These are phyloP conservation scores for Dalbergia cultrata DNA, from an alignment of 306 rosid species.

Conservation along the genomic window DNA sequence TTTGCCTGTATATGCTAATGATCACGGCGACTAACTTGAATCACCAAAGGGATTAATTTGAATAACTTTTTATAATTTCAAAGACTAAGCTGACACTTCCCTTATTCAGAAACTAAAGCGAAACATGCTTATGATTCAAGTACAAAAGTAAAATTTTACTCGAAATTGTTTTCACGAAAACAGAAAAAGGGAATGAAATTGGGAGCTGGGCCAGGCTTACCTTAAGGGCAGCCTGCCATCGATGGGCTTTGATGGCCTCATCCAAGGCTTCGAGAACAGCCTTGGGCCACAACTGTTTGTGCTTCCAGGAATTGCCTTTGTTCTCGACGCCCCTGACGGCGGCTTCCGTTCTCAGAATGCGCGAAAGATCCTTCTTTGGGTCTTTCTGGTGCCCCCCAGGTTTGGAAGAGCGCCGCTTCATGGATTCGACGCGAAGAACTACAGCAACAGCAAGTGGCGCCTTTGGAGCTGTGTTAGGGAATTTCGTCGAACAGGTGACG, in stretches of 20 bases:
- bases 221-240: conserved; percentile 77
- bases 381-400: conserved; percentile 62
- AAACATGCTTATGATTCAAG: too few relatives aligned
- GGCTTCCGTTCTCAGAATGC: conserved; percentile 85
- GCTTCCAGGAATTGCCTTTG: conserved; percentile 72
- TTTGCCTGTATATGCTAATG: too few relatives aligned
- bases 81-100: too few relatives aligned
- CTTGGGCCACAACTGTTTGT: conserved; percentile 80
- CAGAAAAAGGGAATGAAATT: not conserved
- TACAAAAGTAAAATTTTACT: too few relatives aligned
- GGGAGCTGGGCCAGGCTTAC: conserved; percentile 34
- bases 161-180: not conserved
- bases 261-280: conserved; percentile 85
- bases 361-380: conserved; percentile 71
- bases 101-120: too few relatives aligned
- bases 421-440: conserved; percentile 38
- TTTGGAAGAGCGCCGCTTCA: conserved; percentile 55
- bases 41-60: too few relatives aligned
- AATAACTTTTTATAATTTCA: too few relatives aligned
- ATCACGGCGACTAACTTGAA: too few relatives aligned
- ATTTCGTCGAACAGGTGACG: conserved; percentile 45
- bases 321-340: conserved; percentile 73
- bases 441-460: not conserved
- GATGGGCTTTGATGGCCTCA: conserved; percentile 67
- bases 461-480: conserved; percentile 36